Conservation (phyloP, 2,329 filamentous ascomycete genomes). For the Ophiostoma ulmi region DNA sequence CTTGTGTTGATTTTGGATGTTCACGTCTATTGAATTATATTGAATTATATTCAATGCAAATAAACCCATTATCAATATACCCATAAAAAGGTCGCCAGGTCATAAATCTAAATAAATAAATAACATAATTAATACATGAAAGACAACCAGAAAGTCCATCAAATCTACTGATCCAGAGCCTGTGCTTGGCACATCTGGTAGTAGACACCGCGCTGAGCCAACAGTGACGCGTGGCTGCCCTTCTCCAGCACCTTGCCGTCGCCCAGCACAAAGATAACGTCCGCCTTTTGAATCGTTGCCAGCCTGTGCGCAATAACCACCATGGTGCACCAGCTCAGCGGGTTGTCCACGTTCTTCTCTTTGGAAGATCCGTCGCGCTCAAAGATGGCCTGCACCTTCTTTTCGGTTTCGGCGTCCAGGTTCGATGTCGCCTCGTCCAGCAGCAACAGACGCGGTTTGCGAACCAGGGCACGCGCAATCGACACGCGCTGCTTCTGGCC, state of each 20-base stretch:
- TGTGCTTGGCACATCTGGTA: constrained; percentile 40
- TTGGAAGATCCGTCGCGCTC: constrained; percentile 31
- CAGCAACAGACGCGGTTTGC: constrained; percentile 24
- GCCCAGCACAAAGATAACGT: constrained; percentile 65
- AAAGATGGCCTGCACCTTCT: constrained; percentile 27
- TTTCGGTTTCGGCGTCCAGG: constrained; percentile 27
- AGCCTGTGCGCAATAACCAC: constrained; percentile 64
- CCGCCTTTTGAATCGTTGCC: constrained; percentile 62
- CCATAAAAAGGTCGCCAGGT: neutral
- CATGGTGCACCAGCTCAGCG: constrained; percentile 44
- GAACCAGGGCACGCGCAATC: constrained; percentile 26
- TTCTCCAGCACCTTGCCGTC: constrained; percentile 57
- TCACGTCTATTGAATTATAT: neutral
- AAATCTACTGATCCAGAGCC: constrained; percentile 23
- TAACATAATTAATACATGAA: neutral
- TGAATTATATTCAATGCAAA: neutral
- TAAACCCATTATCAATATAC: neutral
- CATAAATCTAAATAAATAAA: neutral
- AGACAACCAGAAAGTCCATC: neutral
- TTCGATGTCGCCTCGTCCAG: constrained; percentile 27
- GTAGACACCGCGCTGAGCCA: constrained; percentile 47
- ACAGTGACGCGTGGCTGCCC: constrained; percentile 51
- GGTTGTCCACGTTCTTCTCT: neutral
- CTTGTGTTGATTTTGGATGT: neutral
- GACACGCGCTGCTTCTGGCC: constrained; percentile 28